These are phyloP conservation scores for Graphiopsis chlorocephala DNA, from an alignment of 2,329 filamentous ascomycete species.

Conservation along the genomic window DNA sequence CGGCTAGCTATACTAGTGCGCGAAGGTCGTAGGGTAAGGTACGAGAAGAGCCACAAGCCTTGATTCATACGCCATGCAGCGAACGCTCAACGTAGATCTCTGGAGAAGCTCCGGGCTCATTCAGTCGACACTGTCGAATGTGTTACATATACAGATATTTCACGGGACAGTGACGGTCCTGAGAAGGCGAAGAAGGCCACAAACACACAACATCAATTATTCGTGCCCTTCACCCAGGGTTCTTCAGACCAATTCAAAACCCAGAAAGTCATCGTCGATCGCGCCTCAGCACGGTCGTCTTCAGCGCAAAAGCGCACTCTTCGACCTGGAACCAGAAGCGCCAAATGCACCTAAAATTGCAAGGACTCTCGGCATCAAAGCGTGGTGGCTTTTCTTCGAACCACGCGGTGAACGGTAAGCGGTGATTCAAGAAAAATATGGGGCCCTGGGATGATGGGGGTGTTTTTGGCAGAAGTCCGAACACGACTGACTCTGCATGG, in stretches of 20 bases:
- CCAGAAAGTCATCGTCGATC: background rate
- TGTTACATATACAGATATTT: background rate
- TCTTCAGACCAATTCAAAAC: background rate
- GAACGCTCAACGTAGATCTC: background rate
- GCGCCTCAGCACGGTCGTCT: background rate
- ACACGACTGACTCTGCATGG: background rate
- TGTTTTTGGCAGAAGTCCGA: background rate
- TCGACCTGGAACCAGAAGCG: background rate
- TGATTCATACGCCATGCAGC: background rate
- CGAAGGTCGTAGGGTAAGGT: background rate
- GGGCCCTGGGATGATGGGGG: background rate
- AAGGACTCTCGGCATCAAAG: background rate
- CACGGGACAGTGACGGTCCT: background rate
- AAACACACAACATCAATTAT: background rate
- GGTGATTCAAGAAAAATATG: background rate
- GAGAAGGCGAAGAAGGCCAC: too few relatives aligned
- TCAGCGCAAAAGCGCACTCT: background rate
- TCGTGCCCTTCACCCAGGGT: background rate
- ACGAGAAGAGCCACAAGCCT: background rate
- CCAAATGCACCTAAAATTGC: background rate
- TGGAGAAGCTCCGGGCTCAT: background rate
- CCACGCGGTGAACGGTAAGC: background rate
- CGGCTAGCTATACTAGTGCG: background rate
- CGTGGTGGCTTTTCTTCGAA: background rate
- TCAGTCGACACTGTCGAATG: background rate